These are phyloP conservation scores for Trematosphaeria pertusa DNA, from an alignment of 2,329 filamentous ascomycete genomes.

Conservation along the genomic window DNA sequence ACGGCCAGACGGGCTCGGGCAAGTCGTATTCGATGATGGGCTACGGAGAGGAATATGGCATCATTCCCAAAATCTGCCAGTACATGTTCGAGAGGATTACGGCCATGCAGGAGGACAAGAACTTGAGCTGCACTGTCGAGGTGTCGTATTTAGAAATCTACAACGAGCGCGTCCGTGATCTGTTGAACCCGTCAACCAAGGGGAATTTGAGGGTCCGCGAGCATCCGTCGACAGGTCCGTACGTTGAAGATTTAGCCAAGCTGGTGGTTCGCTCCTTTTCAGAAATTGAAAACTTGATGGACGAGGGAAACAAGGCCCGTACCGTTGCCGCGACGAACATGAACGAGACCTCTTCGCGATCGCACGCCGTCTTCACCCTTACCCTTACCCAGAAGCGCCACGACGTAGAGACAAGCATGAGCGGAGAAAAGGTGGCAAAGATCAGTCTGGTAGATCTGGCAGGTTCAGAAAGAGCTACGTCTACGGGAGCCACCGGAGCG, in stretches of 20 bases:
- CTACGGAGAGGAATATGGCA: slow-evolving; percentile 92
- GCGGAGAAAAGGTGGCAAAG: slow-evolving; percentile 95
- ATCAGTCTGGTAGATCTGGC: slow-evolving; percentile 98
- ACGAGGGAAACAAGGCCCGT: slow-evolving; percentile 97
- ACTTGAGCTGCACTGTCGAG: slow-evolving; percentile 88
- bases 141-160: slow-evolving; percentile 99
- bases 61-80: slow-evolving; percentile 96
- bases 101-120: slow-evolving; percentile 73
- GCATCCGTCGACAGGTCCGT: slow-evolving; percentile 95
- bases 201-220: slow-evolving; percentile 97
- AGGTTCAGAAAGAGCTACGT: slow-evolving; percentile 95
- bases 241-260: slow-evolving; percentile 97
- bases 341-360: slow-evolving; percentile 99
- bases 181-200: slow-evolving; percentile 94
- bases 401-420: slow-evolving; percentile 93
- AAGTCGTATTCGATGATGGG: slow-evolving; percentile 99
- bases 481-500: slow-evolving; percentile 93
- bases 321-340: slow-evolving; percentile 99
- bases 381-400: slow-evolving; percentile 93
- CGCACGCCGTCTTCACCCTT: slow-evolving; percentile 96
- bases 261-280: slow-evolving; percentile 90
- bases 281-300: slow-evolving; percentile 98
- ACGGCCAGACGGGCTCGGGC: slow-evolving; percentile 96
- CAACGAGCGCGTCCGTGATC: slow-evolving; percentile 94
- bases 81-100: slow-evolving; percentile 94